phyloP scores from a whole-genome alignment of 371 early-diverging fungal genomes.

The Syncephalastrum contaminatum region DNA sequence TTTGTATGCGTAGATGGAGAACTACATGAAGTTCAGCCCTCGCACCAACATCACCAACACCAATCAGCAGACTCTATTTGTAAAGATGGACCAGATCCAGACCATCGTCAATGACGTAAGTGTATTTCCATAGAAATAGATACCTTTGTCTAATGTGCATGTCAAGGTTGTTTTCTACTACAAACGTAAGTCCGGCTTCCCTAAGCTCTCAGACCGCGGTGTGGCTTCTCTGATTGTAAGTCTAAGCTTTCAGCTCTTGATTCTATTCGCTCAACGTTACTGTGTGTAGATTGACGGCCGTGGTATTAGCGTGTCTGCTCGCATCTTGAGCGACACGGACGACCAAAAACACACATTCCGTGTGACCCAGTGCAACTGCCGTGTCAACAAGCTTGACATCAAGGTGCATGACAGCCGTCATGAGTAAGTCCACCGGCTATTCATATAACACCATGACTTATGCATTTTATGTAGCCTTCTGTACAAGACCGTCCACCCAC shows the following conservation, averaged over 20 bases:
- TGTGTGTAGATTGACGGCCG: slow-evolving; percentile 49
- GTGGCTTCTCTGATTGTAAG: slow-evolving; percentile 42
- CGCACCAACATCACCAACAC: slow-evolving; percentile 39
- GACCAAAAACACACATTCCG: slow-evolving; percentile 28
- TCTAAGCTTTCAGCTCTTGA: not conserved
- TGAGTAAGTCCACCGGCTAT: slow-evolving; percentile 25
- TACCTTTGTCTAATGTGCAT: slow-evolving; percentile 8
- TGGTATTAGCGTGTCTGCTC: slow-evolving; percentile 43
- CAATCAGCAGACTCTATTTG: slow-evolving; percentile 25
- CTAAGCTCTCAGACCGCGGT: slow-evolving; percentile 54
- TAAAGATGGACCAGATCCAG: slow-evolving; percentile 30
- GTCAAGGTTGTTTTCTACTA: slow-evolving; percentile 55
- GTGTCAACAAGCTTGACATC: slow-evolving; percentile 50
- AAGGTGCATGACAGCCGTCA: slow-evolving; percentile 45
- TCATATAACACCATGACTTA: not conserved
- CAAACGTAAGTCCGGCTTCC: slow-evolving; percentile 58
- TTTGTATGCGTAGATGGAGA: slow-evolving; percentile 20
- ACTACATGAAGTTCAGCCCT: slow-evolving; percentile 35
- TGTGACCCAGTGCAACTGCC: slow-evolving; percentile 33
- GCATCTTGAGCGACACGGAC: slow-evolving; percentile 31
- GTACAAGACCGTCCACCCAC: slow-evolving; percentile 46
- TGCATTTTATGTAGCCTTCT: slow-evolving; percentile 24
- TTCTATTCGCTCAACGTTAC: not conserved
- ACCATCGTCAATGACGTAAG: slow-evolving; percentile 30
- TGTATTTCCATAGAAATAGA: not conserved